phyloP scores from a whole-genome alignment of 495 filamentous ascomycete genomes.

The Daldinia vernicosa region DNA sequence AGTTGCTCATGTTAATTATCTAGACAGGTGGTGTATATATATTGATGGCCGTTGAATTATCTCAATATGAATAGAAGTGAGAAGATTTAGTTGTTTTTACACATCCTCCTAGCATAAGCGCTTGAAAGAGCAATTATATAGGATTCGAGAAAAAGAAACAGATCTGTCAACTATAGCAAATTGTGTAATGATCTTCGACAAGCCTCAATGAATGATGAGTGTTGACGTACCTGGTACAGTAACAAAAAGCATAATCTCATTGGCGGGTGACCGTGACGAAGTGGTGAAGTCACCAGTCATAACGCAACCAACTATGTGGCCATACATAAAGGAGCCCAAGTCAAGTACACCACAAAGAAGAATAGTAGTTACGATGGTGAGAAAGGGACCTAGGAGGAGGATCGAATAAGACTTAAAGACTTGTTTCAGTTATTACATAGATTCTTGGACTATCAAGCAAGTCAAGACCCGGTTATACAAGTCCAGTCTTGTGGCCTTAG shows the following conservation, averaged over 20 bases:
- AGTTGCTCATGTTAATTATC: conserved; percentile 2
- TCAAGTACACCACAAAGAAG: conserved; percentile 4
- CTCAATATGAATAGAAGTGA: background rate
- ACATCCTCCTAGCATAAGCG: no score
- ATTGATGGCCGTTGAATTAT: background rate
- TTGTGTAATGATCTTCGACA: background rate
- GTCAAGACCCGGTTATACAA: no score
- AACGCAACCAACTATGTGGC: conserved; percentile 8
- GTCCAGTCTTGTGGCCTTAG: no score
- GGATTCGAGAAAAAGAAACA: background rate
- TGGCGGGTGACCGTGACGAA: conserved; percentile 11
- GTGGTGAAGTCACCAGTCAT: conserved; percentile 27
- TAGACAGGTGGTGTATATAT: background rate
- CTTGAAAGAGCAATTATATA: conserved; percentile 15
- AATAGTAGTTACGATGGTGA: background rate
- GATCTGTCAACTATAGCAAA: background rate
- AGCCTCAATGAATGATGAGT: background rate
- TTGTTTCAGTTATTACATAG: no score
- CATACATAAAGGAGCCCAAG: background rate
- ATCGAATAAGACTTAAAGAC: background rate
- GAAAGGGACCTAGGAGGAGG: background rate
- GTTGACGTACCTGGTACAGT: background rate
- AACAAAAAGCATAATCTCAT: background rate
- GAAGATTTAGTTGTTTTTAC: background rate
- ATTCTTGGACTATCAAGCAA: no score